Base-by-base conservation (phyloP, 2,329 filamentous ascomycete species). In the Phaeosphaeriaceae sp. region DNA sequence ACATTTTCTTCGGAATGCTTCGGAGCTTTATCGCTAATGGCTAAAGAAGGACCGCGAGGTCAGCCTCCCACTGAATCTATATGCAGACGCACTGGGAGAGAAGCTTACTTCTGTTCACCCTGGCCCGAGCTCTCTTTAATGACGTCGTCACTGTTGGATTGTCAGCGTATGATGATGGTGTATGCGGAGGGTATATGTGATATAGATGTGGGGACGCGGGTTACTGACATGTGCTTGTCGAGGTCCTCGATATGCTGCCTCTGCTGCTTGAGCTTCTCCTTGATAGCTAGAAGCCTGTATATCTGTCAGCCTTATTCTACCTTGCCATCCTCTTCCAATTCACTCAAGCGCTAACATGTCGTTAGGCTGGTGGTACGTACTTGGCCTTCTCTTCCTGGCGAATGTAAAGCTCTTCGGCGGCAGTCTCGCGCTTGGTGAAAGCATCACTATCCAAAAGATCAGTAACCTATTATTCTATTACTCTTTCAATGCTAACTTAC, bases 391-490 rank as follows among this genome's bases (percentile, higher is more conserved):
- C 94, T 72, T 92, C 89, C 79, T 89, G 81, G 68, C 86, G 85
- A 78, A 99, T 92, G 77, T 89, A 90, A 64, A 85, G 84, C 74
- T 92, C 87, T 80, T 97, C 94, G 72, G 80, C 83, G 62, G 93
- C 93, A 73, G 87, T 84, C 79, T 99, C 94, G 66, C 94, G 91
- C 79, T 88, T 88, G 79, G 87, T 90, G 84, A 97, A 99, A 48
- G 90, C 86, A 73, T 99, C 93, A 65, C 93, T 96, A 61, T 64
- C 3, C 15, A 6, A 36, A 12, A 9, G 4, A 40, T 66, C 46
- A 63, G 59, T 32, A 16, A 20, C 33, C 11, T 11, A 1, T 26
- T 33, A 3, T 9, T 8, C 11, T 3, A 17, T 6, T 21, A 11
- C 12, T 17, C 38, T 46, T 45, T 45, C 40, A 46, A 30, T 37